Evolutionary conservation across 352 stramenopile genomes (phyloP).

Genomic region (Globisporangium middletonii): DNA sequence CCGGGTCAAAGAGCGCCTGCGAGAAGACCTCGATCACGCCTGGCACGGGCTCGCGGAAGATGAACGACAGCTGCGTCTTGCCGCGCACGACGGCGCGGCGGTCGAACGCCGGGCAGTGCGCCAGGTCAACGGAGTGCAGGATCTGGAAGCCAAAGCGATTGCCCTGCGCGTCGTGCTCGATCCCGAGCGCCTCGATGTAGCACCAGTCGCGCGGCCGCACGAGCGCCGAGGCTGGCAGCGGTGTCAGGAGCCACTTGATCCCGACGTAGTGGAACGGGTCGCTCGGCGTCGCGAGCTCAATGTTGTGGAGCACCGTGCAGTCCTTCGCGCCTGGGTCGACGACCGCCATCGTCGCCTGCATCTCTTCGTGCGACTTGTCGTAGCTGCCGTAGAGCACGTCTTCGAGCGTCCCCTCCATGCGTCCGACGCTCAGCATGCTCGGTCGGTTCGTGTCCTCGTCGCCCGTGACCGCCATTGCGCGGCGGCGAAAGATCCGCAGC

Average conservation of each 20-base stretch:
- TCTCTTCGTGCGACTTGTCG: slow-evolving; percentile 31
- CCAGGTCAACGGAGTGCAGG: slow-evolving; percentile 39
- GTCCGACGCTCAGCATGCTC: slow-evolving; percentile 31
- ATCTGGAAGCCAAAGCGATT: slow-evolving; percentile 35
- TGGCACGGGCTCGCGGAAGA: slow-evolving; percentile 30
- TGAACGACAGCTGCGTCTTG: slow-evolving; percentile 19
- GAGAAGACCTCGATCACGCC: slow-evolving; percentile 41
- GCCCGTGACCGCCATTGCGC: slow-evolving; percentile 2
- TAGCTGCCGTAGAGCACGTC: slow-evolving; percentile 44
- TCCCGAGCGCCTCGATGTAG: slow-evolving; percentile 40
- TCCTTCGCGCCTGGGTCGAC: slow-evolving; percentile 26
- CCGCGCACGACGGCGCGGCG: slow-evolving; percentile 22
- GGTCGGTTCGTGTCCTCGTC: slow-evolving; percentile 12
- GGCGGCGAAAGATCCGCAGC: slow-evolving; percentile 35
- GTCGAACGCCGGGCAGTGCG: slow-evolving; percentile 33
- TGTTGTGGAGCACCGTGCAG: slow-evolving; percentile 29
- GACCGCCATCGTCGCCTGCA: slow-evolving; percentile 30
- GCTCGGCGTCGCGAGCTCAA: slow-evolving; percentile 27
- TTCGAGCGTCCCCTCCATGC: slow-evolving; percentile 41
- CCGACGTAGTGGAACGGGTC: slow-evolving; percentile 51
- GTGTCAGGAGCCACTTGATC: slow-evolving; percentile 45
- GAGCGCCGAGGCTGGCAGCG: slow-evolving; percentile 18
- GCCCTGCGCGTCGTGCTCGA: slow-evolving; percentile 24
- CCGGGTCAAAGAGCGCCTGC: slow-evolving; percentile 39
- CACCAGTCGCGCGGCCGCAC: slow-evolving; percentile 25